phyloP scores from a whole-genome alignment of 768 basidiomycete species.

The Suillus subluteus region DNA sequence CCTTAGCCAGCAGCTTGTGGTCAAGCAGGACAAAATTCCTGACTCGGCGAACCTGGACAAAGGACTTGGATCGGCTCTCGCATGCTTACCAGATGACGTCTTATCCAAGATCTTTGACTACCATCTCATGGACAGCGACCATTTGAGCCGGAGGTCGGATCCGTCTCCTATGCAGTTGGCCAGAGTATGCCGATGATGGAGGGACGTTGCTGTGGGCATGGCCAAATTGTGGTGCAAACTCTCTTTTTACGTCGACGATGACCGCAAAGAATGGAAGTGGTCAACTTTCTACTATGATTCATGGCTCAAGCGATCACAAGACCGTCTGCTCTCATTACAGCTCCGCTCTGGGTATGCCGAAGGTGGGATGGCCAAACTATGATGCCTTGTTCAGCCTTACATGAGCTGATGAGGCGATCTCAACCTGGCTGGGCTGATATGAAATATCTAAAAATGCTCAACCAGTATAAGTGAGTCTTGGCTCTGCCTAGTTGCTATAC shows the following conservation, averaged over 20 bases:
- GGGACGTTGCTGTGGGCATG: neutral
- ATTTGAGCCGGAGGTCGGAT: neutral
- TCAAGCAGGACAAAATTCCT: neutral
- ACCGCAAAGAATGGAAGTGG: neutral
- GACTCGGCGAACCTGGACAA: neutral
- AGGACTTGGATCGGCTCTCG: neutral
- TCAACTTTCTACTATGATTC: neutral
- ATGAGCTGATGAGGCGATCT: no score
- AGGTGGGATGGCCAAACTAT: neutral
- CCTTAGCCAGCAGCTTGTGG: neutral
- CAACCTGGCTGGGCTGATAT: no score
- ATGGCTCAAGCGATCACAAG: neutral
- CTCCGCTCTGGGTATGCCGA: neutral
- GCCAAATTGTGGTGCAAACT: neutral
- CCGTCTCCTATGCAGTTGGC: neutral
- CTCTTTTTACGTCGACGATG: neutral
- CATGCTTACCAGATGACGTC: neutral
- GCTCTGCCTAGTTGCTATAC: no score
- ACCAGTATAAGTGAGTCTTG: no score
- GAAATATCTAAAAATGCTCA: no score
- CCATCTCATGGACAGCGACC: neutral
- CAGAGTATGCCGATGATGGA: neutral
- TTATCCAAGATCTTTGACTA: neutral
- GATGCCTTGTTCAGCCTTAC: neutral
- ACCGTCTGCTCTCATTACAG: neutral